Conservation (phyloP, 108 stramenopile species). For the Asterionellopsis glacialis region DNA sequence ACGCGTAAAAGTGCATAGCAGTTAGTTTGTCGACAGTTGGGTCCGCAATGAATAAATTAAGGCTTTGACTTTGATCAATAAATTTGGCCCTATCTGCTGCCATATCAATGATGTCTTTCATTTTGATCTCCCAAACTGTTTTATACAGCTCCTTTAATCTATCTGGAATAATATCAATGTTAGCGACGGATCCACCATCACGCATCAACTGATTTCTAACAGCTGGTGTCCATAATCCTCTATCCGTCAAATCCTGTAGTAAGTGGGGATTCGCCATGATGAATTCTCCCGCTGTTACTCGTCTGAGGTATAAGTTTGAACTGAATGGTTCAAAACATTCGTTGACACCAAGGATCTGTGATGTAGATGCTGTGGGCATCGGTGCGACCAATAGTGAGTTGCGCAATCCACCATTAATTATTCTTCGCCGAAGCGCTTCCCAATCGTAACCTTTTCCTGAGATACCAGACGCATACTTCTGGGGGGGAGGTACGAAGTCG, state of each 20-base stretch:
- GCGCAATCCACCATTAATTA: conserved; percentile 74
- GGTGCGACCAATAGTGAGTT: conserved; percentile 94
- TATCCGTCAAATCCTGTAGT: conserved; percentile 89
- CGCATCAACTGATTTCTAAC: conserved; percentile 93
- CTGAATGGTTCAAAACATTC: conserved; percentile 98
- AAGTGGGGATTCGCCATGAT: conserved; percentile 95
- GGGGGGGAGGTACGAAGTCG: conserved; percentile 12
- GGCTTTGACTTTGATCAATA: conserved; percentile 95
- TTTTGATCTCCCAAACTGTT: conserved; percentile 98
- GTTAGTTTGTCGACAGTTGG: conserved; percentile 90
- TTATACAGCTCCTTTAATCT: conserved; percentile 92
- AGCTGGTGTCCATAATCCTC: conserved; percentile 89
- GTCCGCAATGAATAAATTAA: conserved; percentile 94
- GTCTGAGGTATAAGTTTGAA: conserved; percentile 92
- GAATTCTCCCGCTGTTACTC: conserved; percentile 97
- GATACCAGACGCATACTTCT: conserved; percentile 9
- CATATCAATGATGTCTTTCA: conserved; percentile 93
- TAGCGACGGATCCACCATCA: conserved; percentile 86
- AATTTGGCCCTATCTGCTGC: conserved; percentile 95
- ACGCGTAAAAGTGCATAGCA: conserved; percentile 98
- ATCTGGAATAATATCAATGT: conserved; percentile 75
- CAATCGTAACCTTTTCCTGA: conserved; percentile 80
- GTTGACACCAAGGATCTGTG: conserved; percentile 96
- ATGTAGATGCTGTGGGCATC: conserved; percentile 99
- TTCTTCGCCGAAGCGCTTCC: conserved; percentile 68